Evolutionary conservation across 371 early-diverging fungal species (phyloP).

Genomic region (Synchytrium microbalum): DNA sequence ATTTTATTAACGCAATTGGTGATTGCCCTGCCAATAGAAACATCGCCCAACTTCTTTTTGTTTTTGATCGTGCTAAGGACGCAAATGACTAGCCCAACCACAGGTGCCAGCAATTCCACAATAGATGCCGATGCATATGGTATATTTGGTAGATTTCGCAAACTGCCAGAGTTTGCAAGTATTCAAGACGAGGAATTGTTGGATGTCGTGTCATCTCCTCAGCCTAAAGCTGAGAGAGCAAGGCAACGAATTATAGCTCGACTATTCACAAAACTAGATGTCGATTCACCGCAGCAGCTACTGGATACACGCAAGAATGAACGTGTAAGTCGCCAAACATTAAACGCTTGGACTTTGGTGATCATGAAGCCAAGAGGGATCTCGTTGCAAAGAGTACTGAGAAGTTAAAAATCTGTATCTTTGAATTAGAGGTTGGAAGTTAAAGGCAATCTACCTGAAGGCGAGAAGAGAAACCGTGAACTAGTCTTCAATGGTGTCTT

Average conservation of each 20-base stretch:
- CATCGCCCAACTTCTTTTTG: no score
- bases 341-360: background rate
- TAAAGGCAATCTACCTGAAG: constrained; percentile 3
- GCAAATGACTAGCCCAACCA: no score
- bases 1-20: no score
- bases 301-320: constrained; percentile 11
- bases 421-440: constrained; percentile 4
- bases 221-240: background rate
- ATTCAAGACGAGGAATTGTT: constrained; percentile 10
- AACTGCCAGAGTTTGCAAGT: constrained; percentile 6
- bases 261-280: background rate
- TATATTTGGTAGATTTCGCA: no score
- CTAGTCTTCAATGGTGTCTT: constrained; percentile 5
- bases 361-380: no score
- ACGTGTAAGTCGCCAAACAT: constrained; percentile 1
- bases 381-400: no score
- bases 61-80: no score
- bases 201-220: background rate
- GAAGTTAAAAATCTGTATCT: background rate
- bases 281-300: background rate
- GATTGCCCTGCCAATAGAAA: no score
- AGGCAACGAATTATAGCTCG: constrained; percentile 8
- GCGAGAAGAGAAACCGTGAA: background rate
- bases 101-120: no score
- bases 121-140: no score